phyloP scores from a whole-genome alignment of 176 grass and related monocot species.

The Otatea glauca region DNA sequence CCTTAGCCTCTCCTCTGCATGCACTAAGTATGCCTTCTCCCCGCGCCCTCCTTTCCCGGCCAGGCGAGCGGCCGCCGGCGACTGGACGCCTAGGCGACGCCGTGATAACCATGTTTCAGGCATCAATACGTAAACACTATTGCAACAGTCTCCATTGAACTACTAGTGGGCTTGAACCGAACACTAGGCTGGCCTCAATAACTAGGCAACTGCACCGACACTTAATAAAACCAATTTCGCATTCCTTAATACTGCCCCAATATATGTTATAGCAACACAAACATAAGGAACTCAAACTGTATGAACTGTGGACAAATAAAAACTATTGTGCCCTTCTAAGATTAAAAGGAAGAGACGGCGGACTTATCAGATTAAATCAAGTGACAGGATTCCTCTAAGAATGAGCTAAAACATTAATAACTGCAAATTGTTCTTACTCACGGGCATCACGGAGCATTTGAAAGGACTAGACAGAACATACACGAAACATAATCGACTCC shows the following conservation, averaged over 20 bases:
- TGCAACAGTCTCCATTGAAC: background rate
- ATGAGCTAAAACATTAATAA: background rate
- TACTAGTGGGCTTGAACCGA: background rate
- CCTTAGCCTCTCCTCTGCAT: too few relatives aligned
- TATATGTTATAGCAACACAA: conserved; percentile 11
- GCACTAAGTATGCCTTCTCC: too few relatives aligned
- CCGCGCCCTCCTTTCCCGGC: too few relatives aligned
- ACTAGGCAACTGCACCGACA: background rate
- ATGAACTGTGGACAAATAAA: background rate
- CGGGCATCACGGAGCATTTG: conserved; percentile 10
- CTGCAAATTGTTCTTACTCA: background rate
- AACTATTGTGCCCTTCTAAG: background rate
- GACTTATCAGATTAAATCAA: background rate
- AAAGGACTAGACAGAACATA: conserved; percentile 7
- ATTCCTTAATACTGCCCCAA: background rate
- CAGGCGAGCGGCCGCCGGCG: too few relatives aligned
- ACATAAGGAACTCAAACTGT: background rate
- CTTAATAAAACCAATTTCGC: background rate
- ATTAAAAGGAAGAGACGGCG: background rate
- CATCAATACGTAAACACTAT: background rate
- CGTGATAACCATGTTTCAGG: too few relatives aligned
- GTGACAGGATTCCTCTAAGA: background rate
- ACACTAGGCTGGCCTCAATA: background rate
- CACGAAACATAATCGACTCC: background rate
- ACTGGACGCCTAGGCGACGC: too few relatives aligned